Base-by-base conservation (phyloP, 2,329 filamentous ascomycete species). In the Paracoccidioides brasiliensis region DNA sequence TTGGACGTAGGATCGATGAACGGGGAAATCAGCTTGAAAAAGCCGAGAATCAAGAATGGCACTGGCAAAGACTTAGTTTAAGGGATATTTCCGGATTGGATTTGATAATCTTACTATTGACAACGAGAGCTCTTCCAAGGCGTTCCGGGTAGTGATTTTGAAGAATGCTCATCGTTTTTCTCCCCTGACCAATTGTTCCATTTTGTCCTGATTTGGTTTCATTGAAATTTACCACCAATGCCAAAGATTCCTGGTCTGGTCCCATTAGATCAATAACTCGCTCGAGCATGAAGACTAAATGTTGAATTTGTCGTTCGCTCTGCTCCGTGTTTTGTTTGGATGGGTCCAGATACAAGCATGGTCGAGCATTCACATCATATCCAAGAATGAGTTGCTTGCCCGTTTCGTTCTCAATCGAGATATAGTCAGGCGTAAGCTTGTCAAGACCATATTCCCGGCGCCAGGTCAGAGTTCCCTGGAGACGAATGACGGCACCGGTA, bases 91-190 rank as follows among this genome's bases (percentile, higher is more conserved):
- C 40, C n/a, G 4, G 8, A 14, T 15, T 15, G 6, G 28, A 15
- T 37, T 46, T 33, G n/a, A 52, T 6, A n/a, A 14, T 32, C 81
- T 66, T 73, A 91, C 88, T 81, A 62, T 97, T 94, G 62, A 90
- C 87, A 59, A 97, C 88, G 64, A 97, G 78, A 3, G 91, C 90
- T 64, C 86, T 82, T 49, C 93, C 93, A 37, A 98, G 76, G 55
- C 93, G 78, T 75, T 98, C 93, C 0, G 93, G 93, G 68, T 97
- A 97, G 73, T 98, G 90, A 61, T 86, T 90, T 74, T 98, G 93
- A 58, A 98, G 77, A 62, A 98, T 95, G 68, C 85, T 79, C 63
- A 98, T 74, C n/a, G 90, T 86, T 74, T 94, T 85, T 63, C 86
- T 83, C 5, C 86, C 88, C 67, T 87, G 85, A 35, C 80, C 80